Base-by-base conservation (phyloP, 2,329 filamentous ascomycete genomes). In the Scytalidium lignicola region DNA sequence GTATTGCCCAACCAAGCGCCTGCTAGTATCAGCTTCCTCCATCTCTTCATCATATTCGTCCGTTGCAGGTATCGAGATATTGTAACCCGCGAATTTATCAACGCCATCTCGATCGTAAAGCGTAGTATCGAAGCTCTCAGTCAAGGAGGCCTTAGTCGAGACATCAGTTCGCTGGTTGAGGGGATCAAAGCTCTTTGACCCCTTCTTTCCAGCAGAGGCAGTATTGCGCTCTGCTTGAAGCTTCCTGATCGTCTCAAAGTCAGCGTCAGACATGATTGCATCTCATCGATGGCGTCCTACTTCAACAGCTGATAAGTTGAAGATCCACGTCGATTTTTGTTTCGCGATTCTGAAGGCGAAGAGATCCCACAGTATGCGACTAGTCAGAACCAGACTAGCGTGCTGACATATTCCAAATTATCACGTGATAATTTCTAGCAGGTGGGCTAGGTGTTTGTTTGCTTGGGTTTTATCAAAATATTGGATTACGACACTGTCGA, bases 181-280 rank as follows among this genome's bases (percentile, higher is more conserved):
- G 57, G 81, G 76, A 73, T 93, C 88, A 70, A 88, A 86, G 69
- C 83, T 80, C 75, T 82, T 86, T 68, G 85, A 86, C 72, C 86
- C 85, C 75, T 91, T 91, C 76, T 89, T 93, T 56, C 76, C 78
- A 63, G 85, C 82, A 62, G 86, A 80, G 62, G 81, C 78, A 68
- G 86, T 86, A 71, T 95, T 95, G 68, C 91, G 89, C 86, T 95
- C 90, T 70, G 87, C 85, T 77, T 96, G 90, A 67, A 92, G 85
- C 76, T 85, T 86, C 72, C 85, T 85, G 70, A 95, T 87, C 64
- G 85, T 80, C 66, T 93, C 88, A 72, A 95, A 93, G 71, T 95
- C 90, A 70, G 87, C 85, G 74, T 85, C 80, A 72, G 81, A 83
- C 81, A 85, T 85, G 60, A 41, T 44, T 28, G 43, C n/a, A 37